Base-by-base conservation (phyloP, 1,284 basidiomycete species). In the Microstroma glucosiphilum region DNA sequence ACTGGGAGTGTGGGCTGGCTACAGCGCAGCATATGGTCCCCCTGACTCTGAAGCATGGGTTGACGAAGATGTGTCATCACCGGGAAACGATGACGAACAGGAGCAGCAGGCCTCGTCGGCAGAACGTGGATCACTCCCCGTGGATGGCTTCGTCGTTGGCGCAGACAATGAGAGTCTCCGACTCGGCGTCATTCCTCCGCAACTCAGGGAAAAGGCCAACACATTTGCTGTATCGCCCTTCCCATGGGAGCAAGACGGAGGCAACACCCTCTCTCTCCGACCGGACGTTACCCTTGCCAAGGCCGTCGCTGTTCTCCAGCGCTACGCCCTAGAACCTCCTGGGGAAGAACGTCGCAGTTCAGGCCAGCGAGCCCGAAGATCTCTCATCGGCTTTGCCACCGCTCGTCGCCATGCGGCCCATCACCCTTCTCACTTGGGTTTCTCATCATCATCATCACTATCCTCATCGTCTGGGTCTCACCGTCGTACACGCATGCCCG, bases 121-220 rank as follows among this genome's bases (percentile, higher is more conserved):
- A 37, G 69, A 67, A 0, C 68, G 71, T 11, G 73, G 69, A 12
- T 59, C 60, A 0, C 65, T 66, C 17, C 71, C 73, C 23, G 57
- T 73, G 23, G 73, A 75, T 43, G 73, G 71, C n/a, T 75, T 75
- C 30, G 68, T 75, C 37, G 68, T 75, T 49, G 69, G 69, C 13
- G 66, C 67, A 15, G 65, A 69, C 2, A 67, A 71, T 42, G 69
- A 75, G 17, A 65, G 69, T 13, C 60, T 65, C 19, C 51, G 67
- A 21, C 71, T 75, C 19, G 68, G 65, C 57, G 70, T 75, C 58
- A 63, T 75, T 40, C 66, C 65, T 11, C 67, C 73, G 19, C 73
- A 75, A 61, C 59, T 62, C 9, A 63, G 68, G 25, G 62, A 62
- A 58, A 69, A 68, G 40, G 64, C 67, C 17, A 62, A 68, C 49